phyloP scores from a whole-genome alignment of 2,329 filamentous ascomycete species.

The Coccinonectria pachysandricola region DNA sequence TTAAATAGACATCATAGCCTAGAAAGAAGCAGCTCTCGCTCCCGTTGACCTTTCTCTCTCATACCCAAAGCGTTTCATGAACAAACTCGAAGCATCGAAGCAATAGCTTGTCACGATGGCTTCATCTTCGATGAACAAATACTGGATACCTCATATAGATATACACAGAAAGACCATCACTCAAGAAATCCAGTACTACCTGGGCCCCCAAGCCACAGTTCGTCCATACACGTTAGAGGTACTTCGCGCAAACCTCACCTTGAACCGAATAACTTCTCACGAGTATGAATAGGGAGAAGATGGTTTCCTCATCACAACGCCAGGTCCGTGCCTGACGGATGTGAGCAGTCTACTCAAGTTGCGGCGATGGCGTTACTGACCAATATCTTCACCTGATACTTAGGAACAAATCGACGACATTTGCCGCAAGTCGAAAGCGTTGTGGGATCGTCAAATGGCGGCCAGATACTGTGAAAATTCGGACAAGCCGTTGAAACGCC shows the following conservation, averaged over 20 bases:
- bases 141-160: conserved; percentile 50
- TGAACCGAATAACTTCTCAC: no score
- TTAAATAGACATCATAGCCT: no score
- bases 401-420: conserved; percentile 56
- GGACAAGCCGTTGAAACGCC: conserved; percentile 43
- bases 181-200: conserved; percentile 46
- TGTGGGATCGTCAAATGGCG: conserved; percentile 46
- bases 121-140: conserved; percentile 38
- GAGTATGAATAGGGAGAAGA: conserved; percentile 55
- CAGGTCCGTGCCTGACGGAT: conserved; percentile 48
- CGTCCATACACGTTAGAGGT: conserved; percentile 47
- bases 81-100: no score
- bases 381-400: conserved; percentile 2
- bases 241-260: no score
- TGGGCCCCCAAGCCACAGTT: conserved; percentile 48
- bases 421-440: conserved; percentile 46
- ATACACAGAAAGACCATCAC: conserved; percentile 53
- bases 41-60: no score
- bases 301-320: conserved; percentile 49
- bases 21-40: no score
- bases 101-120: no score
- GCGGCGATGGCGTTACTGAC: conserved; percentile 10
- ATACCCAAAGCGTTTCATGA: no score
- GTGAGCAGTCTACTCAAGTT: conserved; percentile 29
- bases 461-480: conserved; percentile 35